Evolutionary conservation across 495 filamentous ascomycete genomes (phyloP).

Genomic region (Podospora conica): DNA sequence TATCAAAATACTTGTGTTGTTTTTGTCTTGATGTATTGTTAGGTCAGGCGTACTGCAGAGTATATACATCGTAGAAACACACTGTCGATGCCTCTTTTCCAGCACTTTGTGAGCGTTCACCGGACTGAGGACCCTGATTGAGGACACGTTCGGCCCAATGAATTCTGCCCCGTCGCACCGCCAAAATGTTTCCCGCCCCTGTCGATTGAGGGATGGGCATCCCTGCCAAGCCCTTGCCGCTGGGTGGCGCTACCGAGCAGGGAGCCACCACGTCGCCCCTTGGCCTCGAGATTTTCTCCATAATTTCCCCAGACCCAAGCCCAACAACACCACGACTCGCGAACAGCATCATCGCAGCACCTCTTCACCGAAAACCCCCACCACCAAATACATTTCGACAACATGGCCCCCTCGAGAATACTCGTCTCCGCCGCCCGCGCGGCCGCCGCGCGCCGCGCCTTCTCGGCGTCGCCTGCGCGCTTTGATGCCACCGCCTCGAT

Average conservation of each 20-base stretch:
- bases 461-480: conserved; percentile 34
- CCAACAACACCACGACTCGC: neutral
- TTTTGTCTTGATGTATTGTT: neutral
- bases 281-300: neutral
- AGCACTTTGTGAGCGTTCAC: neutral
- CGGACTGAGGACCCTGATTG: neutral
- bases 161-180: conserved; percentile 19
- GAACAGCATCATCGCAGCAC: neutral
- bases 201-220: conserved; percentile 9
- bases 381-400: neutral
- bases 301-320: neutral
- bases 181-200: conserved; percentile 13
- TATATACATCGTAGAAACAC: neutral
- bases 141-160: conserved; percentile 8
- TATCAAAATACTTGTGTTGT: neutral
- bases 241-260: neutral
- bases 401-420: conserved; percentile 43
- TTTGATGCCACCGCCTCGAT: conserved; percentile 25
- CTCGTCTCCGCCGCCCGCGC: conserved; percentile 34
- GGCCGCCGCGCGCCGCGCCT: conserved; percentile 20
- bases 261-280: neutral
- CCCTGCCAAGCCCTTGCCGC: neutral
- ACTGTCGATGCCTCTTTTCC: neutral
- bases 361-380: neutral
- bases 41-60: neutral